Percentiles rank a stretch among this genome's conserved stretches.
These are phyloP conservation scores for Lepidium africanum DNA, from an alignment of 345 rosid genomes.

Conservation along the genomic window DNA sequence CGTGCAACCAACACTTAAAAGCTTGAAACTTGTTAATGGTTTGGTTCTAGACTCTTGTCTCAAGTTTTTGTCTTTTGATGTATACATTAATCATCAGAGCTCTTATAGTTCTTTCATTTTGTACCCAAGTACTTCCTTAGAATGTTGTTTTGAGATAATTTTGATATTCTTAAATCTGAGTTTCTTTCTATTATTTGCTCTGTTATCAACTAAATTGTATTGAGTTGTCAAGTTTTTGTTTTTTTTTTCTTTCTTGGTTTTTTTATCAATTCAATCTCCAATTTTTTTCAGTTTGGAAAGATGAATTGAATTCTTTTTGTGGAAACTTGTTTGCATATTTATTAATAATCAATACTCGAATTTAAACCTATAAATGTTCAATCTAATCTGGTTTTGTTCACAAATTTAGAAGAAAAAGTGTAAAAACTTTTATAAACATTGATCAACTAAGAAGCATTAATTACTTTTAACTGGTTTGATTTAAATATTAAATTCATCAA, in stretches of 20 bases:
- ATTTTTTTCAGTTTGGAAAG: no score
- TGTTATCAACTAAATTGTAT: no score
- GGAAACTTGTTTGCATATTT: no score
- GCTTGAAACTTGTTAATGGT: background rate
- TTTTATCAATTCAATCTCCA: background rate
- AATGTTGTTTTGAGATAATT: background rate
- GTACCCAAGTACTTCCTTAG: background rate
- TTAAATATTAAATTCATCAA: no score
- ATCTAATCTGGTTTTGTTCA: no score
- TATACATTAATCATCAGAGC: constrained; percentile 18
- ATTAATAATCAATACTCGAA: no score
- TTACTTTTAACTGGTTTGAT: no score
- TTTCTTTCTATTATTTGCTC: background rate
- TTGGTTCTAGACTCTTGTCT: background rate
- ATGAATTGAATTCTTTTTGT: no score
- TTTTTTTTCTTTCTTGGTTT: background rate
- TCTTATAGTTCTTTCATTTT: background rate
- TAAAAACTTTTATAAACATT: no score
- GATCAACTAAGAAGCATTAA: no score
- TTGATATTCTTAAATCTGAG: background rate
- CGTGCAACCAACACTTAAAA: constrained; percentile 53
- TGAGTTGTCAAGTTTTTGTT: background rate
- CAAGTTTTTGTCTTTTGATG: constrained; percentile 6
- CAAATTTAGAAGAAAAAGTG: no score
- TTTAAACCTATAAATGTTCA: no score